phyloP scores from a whole-genome alignment of 371 early-diverging fungal species.

The Furculomyces boomerangus region DNA sequence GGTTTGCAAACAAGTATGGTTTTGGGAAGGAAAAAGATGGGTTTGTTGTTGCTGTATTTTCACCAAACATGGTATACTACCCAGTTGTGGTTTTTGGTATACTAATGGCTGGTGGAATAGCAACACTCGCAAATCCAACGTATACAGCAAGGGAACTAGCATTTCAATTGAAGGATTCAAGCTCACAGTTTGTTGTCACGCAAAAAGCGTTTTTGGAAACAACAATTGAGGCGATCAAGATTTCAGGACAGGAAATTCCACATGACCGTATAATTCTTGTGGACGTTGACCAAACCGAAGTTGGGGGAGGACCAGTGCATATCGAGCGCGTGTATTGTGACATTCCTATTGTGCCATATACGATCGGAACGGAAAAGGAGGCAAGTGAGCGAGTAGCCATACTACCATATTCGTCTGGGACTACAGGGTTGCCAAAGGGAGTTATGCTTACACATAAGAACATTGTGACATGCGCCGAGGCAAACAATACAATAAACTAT shows the following conservation, averaged over 20 bases:
- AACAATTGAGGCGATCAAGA: conserved; percentile 6
- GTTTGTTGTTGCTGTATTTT: conserved; percentile 1
- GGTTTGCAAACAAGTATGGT: conserved; percentile 3
- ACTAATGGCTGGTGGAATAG: conserved; percentile 21
- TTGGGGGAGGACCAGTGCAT: neutral
- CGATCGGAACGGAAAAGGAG: neutral
- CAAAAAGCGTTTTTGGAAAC: conserved; percentile 6
- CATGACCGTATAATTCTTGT: conserved; percentile 3
- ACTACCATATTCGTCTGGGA: conserved; percentile 78
- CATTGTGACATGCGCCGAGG: conserved; percentile 42
- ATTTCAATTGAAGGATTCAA: conserved; percentile 16
- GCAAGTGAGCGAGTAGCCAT: conserved; percentile 31
- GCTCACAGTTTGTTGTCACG: conserved; percentile 11
- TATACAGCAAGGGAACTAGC: conserved; percentile 25
- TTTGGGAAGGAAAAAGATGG: conserved; percentile 1
- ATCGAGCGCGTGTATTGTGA: neutral
- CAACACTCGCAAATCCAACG: conserved; percentile 21
- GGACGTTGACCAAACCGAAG: neutral
- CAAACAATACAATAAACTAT: conserved; percentile 17
- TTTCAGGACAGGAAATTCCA: conserved; percentile 1
- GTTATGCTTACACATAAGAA: conserved; percentile 68
- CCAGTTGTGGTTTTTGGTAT: conserved; percentile 28
- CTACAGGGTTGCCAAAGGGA: conserved; percentile 60
- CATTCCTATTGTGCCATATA: neutral
- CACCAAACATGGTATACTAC: conserved; percentile 18